These are phyloP conservation scores for Rhizomucor miehei DNA, from an alignment of 371 early-diverging fungal genomes.

Conservation along the genomic window DNA sequence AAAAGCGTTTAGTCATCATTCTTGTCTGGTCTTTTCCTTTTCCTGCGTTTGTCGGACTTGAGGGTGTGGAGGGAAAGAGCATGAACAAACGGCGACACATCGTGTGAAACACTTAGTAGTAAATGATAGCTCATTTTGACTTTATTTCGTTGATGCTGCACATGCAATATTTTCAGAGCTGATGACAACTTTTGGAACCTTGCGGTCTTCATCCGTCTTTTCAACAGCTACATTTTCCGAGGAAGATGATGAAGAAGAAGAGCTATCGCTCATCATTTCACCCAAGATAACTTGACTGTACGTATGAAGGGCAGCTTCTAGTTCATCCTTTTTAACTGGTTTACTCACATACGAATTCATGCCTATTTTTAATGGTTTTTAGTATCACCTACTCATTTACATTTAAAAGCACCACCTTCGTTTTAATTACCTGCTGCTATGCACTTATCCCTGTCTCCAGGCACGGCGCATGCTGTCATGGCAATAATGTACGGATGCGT, in stretches of 20 bases:
- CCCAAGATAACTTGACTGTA: slow-evolving; percentile 17
- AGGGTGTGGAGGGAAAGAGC: too few species aligned
- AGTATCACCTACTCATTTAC: background rate
- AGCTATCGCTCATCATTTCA: background rate
- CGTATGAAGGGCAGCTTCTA: slow-evolving; percentile 31
- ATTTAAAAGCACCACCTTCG: background rate
- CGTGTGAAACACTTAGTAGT: too few species aligned
- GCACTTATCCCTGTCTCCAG: slow-evolving; percentile 52
- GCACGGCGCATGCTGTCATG: slow-evolving; percentile 55
- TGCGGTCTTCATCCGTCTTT: too few species aligned
- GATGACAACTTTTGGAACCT: too few species aligned
- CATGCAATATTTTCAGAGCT: too few species aligned
- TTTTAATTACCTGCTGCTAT: slow-evolving; percentile 31
- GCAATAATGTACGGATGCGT: slow-evolving; percentile 48
- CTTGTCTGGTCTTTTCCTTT: too few species aligned
- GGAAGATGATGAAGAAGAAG: background rate
- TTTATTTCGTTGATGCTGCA: too few species aligned
- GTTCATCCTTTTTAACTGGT: slow-evolving; percentile 44
- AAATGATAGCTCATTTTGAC: too few species aligned
- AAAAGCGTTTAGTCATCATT: too few species aligned
- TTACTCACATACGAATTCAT: slow-evolving; percentile 43
- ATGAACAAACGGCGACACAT: too few species aligned
- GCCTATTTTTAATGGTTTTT: slow-evolving; percentile 1
- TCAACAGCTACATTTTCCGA: too few species aligned
- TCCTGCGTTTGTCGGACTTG: too few species aligned